Base-by-base conservation (phyloP, 2,329 filamentous ascomycete genomes). In the Cordyceps cateniannulata region DNA sequence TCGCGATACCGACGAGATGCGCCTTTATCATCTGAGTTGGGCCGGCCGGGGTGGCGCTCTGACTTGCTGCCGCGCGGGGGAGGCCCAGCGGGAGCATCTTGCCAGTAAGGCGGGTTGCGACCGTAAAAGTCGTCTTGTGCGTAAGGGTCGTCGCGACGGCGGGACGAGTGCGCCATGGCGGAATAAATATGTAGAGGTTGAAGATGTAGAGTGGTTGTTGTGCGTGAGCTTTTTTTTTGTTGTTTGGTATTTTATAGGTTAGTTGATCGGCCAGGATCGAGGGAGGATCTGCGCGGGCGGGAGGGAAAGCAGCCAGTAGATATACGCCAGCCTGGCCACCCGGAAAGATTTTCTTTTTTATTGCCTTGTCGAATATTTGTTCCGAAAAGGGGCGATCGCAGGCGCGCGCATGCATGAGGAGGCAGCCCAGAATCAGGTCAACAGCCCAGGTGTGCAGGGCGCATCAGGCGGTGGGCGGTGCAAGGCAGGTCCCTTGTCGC, bases 111-210 rank as follows among this genome's bases (percentile, higher is more conserved):
- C 35, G 62, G 62, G 48, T 55, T 60, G 65, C 61, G 62, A 7
- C 64, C 65, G 49, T 68, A 69, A 20, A 64, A 58, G 48, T 65
- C 63, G 54, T 68, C 68, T 22, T 62, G 64, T 9, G 58, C 50
- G 42, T 66, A 55, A 32, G 66, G 66, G 42, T 69, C 66, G 20
- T 71, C 68, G 24, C 25, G 40, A 42, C 59, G 59, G 35, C 65
- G 62, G 27, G 65, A 64, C 24, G 67, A 65, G 40, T 69, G 63
- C 32, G 67, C 65, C 70, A 72, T 72, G 47, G 54, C 47, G 57
- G 22, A 24, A n/a, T 42, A 18, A n/a, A 12, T 14, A 27, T 47
- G 20, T 54, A n/a, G 10, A 44, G 61, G 45, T 32, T 27, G 60
- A 20, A 47, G 27, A n/a, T 40, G 50, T 18, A 47, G 42, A 24